These are phyloP conservation scores for Blastobotrys arbuscula DNA, from an alignment of 1,139 yeast species.

Conservation along the genomic window DNA sequence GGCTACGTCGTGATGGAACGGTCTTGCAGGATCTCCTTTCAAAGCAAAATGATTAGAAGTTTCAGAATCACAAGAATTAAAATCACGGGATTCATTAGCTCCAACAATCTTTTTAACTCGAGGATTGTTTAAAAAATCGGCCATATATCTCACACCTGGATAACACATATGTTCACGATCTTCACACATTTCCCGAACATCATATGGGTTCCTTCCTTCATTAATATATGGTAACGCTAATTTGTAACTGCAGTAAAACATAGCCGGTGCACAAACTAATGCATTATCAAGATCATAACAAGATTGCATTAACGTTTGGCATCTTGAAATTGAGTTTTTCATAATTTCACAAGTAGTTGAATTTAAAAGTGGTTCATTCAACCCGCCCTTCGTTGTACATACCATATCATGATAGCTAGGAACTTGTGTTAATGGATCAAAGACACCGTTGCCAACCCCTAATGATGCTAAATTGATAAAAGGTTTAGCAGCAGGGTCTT, in stretches of 20 bases:
- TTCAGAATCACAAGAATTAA: slow-evolving; percentile 62
- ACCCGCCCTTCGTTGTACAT: slow-evolving; percentile 89
- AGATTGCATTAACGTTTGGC: slow-evolving; percentile 68
- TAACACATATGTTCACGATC: slow-evolving; percentile 70
- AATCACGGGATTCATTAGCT: slow-evolving; percentile 76
- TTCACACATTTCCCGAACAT: slow-evolving; percentile 81
- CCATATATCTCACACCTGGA: slow-evolving; percentile 60
- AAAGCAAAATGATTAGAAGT: slow-evolving; percentile 58
- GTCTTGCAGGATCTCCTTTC: slow-evolving; percentile 62
- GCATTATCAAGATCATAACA: slow-evolving; percentile 77
- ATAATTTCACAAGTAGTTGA: slow-evolving; percentile 77
- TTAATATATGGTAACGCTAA: slow-evolving; percentile 82
- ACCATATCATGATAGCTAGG: slow-evolving; percentile 95
- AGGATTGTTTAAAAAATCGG: slow-evolving; percentile 61
- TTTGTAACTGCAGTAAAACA: slow-evolving; percentile 84
- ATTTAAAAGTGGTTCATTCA: slow-evolving; percentile 51
- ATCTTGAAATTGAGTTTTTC: slow-evolving; percentile 71
- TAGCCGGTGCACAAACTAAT: slow-evolving; percentile 91
- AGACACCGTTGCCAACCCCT: slow-evolving; percentile 91
- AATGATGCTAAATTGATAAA: slow-evolving; percentile 79
- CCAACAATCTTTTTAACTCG: slow-evolving; percentile 78
- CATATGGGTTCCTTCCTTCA: slow-evolving; percentile 92
- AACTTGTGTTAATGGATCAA: slow-evolving; percentile 87
- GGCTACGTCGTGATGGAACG: slow-evolving; percentile 59
- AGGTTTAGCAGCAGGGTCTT: slow-evolving; percentile 43